Evolutionary conservation across 2,329 filamentous ascomycete species (phyloP).

Genomic region (Diaporthe caulivora): DNA sequence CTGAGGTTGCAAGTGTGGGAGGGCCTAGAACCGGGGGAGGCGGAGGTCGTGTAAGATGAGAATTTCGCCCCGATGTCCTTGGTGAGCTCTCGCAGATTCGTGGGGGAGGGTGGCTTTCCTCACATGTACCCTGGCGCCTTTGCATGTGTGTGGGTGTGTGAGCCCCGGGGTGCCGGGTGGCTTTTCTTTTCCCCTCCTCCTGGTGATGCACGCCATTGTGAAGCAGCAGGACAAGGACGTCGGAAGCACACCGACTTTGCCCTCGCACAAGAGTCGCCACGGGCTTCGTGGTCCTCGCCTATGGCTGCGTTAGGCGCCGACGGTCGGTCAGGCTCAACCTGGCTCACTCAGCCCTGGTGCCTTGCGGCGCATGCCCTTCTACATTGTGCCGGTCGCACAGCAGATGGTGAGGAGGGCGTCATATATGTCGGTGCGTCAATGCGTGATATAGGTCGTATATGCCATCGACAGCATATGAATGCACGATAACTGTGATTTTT

Average conservation of each 20-base stretch:
- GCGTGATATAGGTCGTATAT: neutral
- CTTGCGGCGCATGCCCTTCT: neutral
- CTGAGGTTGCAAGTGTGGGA: neutral
- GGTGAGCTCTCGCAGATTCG: neutral
- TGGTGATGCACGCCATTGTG: neutral
- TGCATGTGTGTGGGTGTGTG: neutral
- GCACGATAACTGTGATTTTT: neutral
- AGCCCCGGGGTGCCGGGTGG: neutral
- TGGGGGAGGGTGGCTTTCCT: neutral
- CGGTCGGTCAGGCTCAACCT: neutral
- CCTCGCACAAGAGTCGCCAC: neutral
- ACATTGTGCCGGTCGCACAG: constrained; percentile 17
- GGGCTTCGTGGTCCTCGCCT: neutral
- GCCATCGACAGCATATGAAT: neutral
- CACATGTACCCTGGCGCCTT: neutral
- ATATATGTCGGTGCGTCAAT: neutral
- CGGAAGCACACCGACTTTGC: constrained; percentile 24
- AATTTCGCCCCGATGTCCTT: neutral
- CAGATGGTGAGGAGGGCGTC: constrained; percentile 13
- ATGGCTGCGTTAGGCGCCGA: constrained; percentile 13
- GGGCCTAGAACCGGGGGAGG: neutral
- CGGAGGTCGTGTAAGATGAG: neutral
- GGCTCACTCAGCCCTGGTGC: constrained; percentile 20
- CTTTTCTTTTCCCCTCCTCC: neutral
- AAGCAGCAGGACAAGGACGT: constrained; percentile 6